phyloP scores from a whole-genome alignment of 805 yeast genomes.

The Myxozyma melibiosi region DNA sequence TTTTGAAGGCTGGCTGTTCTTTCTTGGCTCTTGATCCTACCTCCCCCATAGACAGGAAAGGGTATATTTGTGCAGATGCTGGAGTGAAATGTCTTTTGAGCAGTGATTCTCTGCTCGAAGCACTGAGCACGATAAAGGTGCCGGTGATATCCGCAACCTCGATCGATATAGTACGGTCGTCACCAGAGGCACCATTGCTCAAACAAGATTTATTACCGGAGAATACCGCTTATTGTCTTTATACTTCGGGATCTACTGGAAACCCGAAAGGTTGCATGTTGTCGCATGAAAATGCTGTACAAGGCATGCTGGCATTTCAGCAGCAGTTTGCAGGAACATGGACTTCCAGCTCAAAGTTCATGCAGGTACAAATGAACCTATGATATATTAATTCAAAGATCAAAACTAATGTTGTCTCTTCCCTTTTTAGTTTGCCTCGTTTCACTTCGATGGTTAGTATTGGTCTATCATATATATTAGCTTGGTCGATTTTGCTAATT shows the following conservation, averaged over 20 bases:
- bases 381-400: too few species aligned
- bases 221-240: slow-evolving; percentile 33
- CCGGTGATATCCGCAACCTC: slow-evolving; percentile 14
- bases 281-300: slow-evolving; percentile 37
- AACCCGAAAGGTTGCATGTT: slow-evolving; percentile 37
- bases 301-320: slow-evolving; percentile 37
- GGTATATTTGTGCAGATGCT: slow-evolving; percentile 32
- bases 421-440: slow-evolving; percentile 34
- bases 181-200: neutral
- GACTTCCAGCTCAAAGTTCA: slow-evolving; percentile 22
- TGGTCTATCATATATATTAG: neutral
- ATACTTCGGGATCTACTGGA: slow-evolving; percentile 40
- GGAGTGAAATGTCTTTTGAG: slow-evolving; percentile 30
- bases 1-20: slow-evolving; percentile 35
- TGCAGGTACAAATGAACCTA: slow-evolving; percentile 16
- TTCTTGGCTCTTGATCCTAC: slow-evolving; percentile 35
- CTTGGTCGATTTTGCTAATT: neutral
- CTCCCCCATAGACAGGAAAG: slow-evolving; percentile 34
- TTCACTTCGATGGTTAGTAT: slow-evolving; percentile 36
- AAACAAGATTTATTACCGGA: neutral
- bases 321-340: slow-evolving; percentile 28
- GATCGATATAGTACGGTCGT: neutral
- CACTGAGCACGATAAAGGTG: neutral
- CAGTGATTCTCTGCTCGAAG: slow-evolving; percentile 1
- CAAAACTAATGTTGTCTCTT: too few species aligned